These are phyloP conservation scores for Neurospora sp. DNA, from an alignment of 495 filamentous ascomycete genomes.

Conservation along the genomic window DNA sequence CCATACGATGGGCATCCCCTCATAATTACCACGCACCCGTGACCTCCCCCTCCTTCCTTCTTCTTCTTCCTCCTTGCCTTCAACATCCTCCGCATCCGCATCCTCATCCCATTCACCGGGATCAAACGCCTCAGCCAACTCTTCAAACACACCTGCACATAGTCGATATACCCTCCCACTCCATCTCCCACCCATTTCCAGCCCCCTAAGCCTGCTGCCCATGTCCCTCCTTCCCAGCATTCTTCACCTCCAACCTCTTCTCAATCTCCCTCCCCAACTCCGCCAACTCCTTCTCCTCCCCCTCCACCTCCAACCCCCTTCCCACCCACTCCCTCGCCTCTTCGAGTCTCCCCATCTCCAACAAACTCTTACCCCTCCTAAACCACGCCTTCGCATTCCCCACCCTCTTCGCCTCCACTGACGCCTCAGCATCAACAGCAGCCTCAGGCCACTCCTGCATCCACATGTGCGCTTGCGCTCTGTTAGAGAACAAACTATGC, in stretches of 20 bases:
- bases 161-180: not conserved
- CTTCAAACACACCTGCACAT: not conserved
- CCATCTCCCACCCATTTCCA: not conserved
- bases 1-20: too few species aligned
- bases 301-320: slow-evolving; percentile 74
- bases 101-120: too few species aligned
- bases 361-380: slow-evolving; percentile 67
- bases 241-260: slow-evolving; percentile 19
- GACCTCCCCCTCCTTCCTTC: too few species aligned
- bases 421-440: slow-evolving; percentile 70
- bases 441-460: slow-evolving; percentile 71
- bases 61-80: not conserved
- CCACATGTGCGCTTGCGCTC: slow-evolving; percentile 84
- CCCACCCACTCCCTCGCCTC: slow-evolving; percentile 70
- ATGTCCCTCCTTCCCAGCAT: too few species aligned
- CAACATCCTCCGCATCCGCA: not conserved
- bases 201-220: not conserved
- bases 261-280: slow-evolving; percentile 63
- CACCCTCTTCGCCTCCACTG: slow-evolving; percentile 77
- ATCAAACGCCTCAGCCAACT: not conserved
- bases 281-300: slow-evolving; percentile 59
- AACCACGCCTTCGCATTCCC: slow-evolving; percentile 95
- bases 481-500: slow-evolving; percentile 66
- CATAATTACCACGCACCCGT: too few species aligned
- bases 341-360: slow-evolving; percentile 81